Percentiles rank a stretch among this genome's conserved stretches.
phyloP scores from a whole-genome alignment of 352 stramenopile species.

The Pythium coloratum region DNA sequence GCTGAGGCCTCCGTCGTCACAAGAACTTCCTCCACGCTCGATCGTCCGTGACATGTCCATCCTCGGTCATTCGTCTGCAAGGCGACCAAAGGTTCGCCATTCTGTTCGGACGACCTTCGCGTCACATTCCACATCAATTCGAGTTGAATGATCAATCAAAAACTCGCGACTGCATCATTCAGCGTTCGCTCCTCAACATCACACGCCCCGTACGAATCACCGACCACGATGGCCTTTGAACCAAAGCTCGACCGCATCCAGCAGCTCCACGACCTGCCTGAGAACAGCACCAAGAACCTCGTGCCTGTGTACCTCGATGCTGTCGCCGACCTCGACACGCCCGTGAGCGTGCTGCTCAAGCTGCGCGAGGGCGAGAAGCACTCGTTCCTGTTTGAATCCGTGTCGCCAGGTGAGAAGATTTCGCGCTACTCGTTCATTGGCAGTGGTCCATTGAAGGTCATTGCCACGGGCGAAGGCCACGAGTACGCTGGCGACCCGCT shows the following conservation, averaged over 20 bases:
- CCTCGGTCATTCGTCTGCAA: conserved; percentile 4
- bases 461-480: conserved; percentile 63
- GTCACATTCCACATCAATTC: conserved; percentile 12
- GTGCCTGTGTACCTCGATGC: conserved; percentile 83
- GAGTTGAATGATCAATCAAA: conserved; percentile 33
- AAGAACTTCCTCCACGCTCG: conserved; percentile 14
- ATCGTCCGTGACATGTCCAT: not conserved
- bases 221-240: conserved; percentile 50
- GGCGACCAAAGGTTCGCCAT: not conserved
- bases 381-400: conserved; percentile 87
- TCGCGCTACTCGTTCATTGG: conserved; percentile 90
- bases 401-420: conserved; percentile 84
- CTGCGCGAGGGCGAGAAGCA: conserved; percentile 74
- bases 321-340: conserved; percentile 85
- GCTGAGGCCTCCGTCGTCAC: not conserved
- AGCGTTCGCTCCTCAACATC: not conserved
- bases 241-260: conserved; percentile 63
- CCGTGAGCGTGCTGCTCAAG: conserved; percentile 88
- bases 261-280: conserved; percentile 48
- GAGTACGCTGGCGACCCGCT: conserved; percentile 71
- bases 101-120: conserved; percentile 28
- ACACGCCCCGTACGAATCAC: not conserved
- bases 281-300: conserved; percentile 84
- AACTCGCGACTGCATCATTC: conserved; percentile 8
- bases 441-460: conserved; percentile 74